Percentiles rank a stretch among this genome's conserved stretches.
Conservation (phyloP, 768 basidiomycete species). For the Auriscalpium microsporum region DNA sequence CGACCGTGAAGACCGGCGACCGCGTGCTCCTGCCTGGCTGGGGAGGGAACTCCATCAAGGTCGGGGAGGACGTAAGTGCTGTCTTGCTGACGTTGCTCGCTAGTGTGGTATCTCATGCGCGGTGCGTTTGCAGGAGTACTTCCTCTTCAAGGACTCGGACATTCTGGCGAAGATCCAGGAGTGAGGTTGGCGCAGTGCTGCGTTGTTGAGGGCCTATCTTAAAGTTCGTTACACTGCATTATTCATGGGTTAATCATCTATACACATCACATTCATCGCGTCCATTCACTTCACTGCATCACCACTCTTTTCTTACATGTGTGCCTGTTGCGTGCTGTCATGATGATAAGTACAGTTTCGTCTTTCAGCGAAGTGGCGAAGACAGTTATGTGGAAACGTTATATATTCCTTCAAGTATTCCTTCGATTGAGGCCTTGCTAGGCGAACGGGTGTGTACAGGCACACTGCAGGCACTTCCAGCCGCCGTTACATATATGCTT, state of each 20-base stretch:
- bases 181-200: conserved; percentile 23
- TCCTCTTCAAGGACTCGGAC: conserved; percentile 88
- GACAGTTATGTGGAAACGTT: too few species aligned
- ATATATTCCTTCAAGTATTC: too few species aligned
- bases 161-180: conserved; percentile 96
- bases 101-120: conserved; percentile 2
- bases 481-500: too few species aligned
- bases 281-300: neutral
- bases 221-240: conserved; percentile 1
- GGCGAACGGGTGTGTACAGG: too few species aligned
- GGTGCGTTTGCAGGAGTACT: conserved; percentile 64
- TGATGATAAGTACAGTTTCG: too few species aligned
- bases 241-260: conserved; percentile 1
- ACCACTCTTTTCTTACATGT: neutral
- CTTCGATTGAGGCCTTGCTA: too few species aligned
- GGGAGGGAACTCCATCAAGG: conserved; percentile 94
- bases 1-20: conserved; percentile 81
- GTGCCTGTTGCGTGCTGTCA: too few species aligned
- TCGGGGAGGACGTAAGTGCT: conserved; percentile 77
- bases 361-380: too few species aligned
- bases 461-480: too few species aligned
- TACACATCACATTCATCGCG: neutral
- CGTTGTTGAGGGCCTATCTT: neutral
- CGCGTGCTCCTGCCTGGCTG: conserved; percentile 90
- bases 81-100: conserved; percentile 21